These are phyloP conservation scores for Globisporangium emineosum DNA, from an alignment of 352 stramenopile genomes.

Conservation along the genomic window DNA sequence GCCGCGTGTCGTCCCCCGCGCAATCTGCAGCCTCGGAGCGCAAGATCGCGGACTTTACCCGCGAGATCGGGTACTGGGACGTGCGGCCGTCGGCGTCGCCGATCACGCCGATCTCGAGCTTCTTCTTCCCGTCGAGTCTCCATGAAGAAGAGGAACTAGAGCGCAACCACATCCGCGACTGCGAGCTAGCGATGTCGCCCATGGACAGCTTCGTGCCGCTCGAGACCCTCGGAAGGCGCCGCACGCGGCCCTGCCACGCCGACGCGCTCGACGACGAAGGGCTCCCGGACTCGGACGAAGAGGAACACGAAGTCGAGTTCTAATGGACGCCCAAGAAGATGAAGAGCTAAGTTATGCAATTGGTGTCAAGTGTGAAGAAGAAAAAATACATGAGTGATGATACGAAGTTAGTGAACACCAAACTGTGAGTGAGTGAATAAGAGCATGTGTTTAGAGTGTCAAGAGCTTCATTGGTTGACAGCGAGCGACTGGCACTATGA, in stretches of 20 bases:
- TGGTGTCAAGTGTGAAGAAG: background rate
- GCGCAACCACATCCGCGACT: slow-evolving; percentile 4
- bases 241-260: slow-evolving; percentile 14
- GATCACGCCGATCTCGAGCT: slow-evolving; percentile 45
- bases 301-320: slow-evolving; percentile 18
- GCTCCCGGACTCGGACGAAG: slow-evolving; percentile 10
- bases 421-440: background rate
- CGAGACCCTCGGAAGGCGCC: slow-evolving; percentile 24
- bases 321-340: background rate
- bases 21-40: slow-evolving; percentile 23
- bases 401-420: background rate
- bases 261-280: slow-evolving; percentile 13
- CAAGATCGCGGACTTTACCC: slow-evolving; percentile 42
- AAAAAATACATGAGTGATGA: background rate
- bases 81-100: slow-evolving; percentile 41
- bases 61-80: slow-evolving; percentile 46
- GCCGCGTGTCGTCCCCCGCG: slow-evolving; percentile 31
- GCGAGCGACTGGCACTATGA: background rate
- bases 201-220: slow-evolving; percentile 43
- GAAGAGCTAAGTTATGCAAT: slow-evolving; percentile 6
- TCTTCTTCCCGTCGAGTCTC: slow-evolving; percentile 26
- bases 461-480: background rate
- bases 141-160: slow-evolving; percentile 4
- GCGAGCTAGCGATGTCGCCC: slow-evolving; percentile 14
- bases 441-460: background rate